A percentile compares a stretch with the other conserved stretches of the same genome.
phyloP scores from a whole-genome alignment of 2,329 filamentous ascomycete genomes.

The Drechslerella coelobrocha region DNA sequence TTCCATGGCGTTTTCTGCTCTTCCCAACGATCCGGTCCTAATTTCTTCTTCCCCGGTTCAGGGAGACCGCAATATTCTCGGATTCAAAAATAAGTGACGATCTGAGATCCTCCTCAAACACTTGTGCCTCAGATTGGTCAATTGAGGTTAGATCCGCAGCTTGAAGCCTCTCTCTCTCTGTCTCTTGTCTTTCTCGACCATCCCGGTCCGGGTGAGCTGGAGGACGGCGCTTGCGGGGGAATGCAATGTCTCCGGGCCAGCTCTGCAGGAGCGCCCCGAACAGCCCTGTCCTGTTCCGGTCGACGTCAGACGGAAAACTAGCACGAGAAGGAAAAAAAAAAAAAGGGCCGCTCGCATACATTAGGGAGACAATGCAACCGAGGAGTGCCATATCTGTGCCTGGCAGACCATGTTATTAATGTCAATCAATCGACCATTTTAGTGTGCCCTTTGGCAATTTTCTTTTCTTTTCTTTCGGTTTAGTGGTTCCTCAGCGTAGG shows the following conservation, averaged over 20 bases:
- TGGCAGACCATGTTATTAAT: conserved; percentile 42
- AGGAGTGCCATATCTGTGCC: conserved; percentile 30
- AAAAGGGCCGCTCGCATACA: conserved; percentile 29
- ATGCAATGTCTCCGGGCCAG: conserved; percentile 33
- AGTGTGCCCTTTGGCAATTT: conserved; percentile 23
- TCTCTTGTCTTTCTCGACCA: conserved; percentile 24
- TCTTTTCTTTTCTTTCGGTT: conserved; percentile 17
- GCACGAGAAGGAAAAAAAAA: background rate
- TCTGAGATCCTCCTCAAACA: conserved; percentile 51
- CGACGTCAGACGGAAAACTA: conserved; percentile 14
- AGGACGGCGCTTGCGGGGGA: conserved; percentile 38
- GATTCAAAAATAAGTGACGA: conserved; percentile 41
- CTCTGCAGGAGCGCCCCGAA: conserved; percentile 10
- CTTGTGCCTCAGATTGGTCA: conserved; percentile 46
- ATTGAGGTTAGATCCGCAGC: conserved; percentile 37
- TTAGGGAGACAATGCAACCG: conserved; percentile 31
- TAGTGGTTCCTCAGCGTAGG: conserved; percentile 30
- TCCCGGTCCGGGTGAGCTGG: conserved; percentile 21
- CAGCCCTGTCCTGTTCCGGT: conserved; percentile 32
- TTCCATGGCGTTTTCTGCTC: conserved; percentile 39
- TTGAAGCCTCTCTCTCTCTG: conserved; percentile 17
- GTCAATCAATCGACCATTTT: conserved; percentile 40
- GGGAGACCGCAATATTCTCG: conserved; percentile 33
- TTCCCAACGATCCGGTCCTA: conserved; percentile 46
- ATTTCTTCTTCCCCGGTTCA: conserved; percentile 49